phyloP scores from a whole-genome alignment of 179 eudicot species.

The Nepenthes alata region DNA sequence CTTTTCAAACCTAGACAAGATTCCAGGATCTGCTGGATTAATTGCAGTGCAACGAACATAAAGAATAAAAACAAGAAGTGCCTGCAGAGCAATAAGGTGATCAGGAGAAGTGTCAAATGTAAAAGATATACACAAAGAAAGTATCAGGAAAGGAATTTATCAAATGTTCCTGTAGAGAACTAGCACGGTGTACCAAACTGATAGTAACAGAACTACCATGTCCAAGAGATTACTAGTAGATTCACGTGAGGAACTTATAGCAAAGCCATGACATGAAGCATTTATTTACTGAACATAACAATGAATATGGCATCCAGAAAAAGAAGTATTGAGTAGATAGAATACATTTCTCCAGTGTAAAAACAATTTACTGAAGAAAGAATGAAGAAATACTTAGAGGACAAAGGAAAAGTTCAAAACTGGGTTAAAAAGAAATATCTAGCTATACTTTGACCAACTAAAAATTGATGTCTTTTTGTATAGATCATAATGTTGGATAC shows the following conservation, averaged over 20 bases:
- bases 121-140: not conserved
- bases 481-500: no score
- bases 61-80: slow-evolving; percentile 71
- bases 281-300: not conserved
- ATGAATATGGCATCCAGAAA: no score
- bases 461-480: no score
- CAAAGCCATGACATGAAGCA: not conserved
- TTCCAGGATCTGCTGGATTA: slow-evolving; percentile 95
- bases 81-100: slow-evolving; percentile 32
- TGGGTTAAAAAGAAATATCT: no score
- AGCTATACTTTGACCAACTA: no score
- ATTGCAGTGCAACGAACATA: slow-evolving; percentile 88
- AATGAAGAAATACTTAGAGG: no score
- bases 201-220: not conserved
- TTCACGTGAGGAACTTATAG: no score
- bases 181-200: not conserved
- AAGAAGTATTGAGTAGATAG: no score
- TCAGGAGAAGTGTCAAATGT: not conserved
- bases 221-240: no score
- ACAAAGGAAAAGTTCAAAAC: no score
- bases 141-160: not conserved
- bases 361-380: not conserved
- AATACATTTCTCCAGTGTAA: no score
- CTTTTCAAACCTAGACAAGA: slow-evolving; percentile 52
- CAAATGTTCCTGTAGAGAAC: not conserved